Evolutionary conservation across 805 yeast genomes (phyloP).

Genomic region (Pichia exigua): DNA sequence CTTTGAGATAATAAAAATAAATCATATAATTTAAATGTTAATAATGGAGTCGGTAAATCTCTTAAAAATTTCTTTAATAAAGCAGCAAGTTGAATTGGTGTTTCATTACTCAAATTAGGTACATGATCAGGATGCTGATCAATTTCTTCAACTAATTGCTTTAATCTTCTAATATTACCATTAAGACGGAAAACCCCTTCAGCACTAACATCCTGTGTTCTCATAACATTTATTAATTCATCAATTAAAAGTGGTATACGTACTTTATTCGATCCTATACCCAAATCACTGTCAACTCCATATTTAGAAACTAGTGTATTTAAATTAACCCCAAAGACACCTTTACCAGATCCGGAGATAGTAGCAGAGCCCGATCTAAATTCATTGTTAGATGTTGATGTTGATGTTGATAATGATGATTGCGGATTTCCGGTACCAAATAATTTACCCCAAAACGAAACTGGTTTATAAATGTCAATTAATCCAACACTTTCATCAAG

Average conservation of each 20-base stretch:
- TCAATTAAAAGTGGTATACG: conserved; percentile 82
- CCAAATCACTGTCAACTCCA: conserved; percentile 80
- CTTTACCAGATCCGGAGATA: conserved; percentile 16
- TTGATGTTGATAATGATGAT: background rate
- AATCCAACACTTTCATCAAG: conserved; percentile 35
- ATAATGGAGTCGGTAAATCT: conserved; percentile 85
- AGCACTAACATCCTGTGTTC: conserved; percentile 87
- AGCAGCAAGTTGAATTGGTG: conserved; percentile 89
- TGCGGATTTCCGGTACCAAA: conserved; percentile 21
- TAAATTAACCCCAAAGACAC: conserved; percentile 75
- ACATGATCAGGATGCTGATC: conserved; percentile 61
- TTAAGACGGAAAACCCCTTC: conserved; percentile 96
- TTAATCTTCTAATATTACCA: conserved; percentile 82
- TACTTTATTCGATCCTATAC: conserved; percentile 74
- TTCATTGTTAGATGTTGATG: conserved; percentile 1
- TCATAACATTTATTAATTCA: conserved; percentile 73
- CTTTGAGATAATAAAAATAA: conserved; percentile 71
- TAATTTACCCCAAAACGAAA: conserved; percentile 47
- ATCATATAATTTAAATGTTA: conserved; percentile 68
- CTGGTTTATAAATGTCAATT: conserved; percentile 35
- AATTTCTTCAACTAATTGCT: conserved; percentile 63
- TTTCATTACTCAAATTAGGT: conserved; percentile 58
- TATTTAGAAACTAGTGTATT: conserved; percentile 54
- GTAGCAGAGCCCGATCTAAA: conserved; percentile 16
- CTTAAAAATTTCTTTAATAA: conserved; percentile 83